Conservation (phyloP, 2,329 filamentous ascomycete genomes). For the Trichophyton rubrum region DNA sequence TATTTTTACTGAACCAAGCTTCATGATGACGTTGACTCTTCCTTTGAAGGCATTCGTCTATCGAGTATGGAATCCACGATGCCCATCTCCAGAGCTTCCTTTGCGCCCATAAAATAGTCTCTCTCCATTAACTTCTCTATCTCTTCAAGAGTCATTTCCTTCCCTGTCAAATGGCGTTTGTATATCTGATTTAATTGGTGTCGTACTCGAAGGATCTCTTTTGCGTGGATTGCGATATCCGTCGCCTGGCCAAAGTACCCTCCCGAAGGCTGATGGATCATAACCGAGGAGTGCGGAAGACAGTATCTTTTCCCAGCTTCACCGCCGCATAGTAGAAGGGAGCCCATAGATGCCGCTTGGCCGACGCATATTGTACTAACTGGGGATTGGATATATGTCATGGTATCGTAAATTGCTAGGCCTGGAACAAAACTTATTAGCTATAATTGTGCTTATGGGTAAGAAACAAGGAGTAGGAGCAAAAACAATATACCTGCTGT, state of each 20-base stretch:
- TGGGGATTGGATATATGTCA: slow-evolving; percentile 88
- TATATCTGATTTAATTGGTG: slow-evolving; percentile 86
- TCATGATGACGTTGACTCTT: slow-evolving; percentile 8
- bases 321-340: slow-evolving; percentile 74
- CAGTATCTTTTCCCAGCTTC: slow-evolving; percentile 74
- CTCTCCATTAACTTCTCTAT: slow-evolving; percentile 94
- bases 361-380: slow-evolving; percentile 93
- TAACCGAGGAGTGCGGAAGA: slow-evolving; percentile 84
- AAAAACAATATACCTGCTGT: slow-evolving; percentile 48
- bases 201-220: slow-evolving; percentile 81
- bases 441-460: neutral
- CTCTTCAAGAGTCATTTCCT: slow-evolving; percentile 60
- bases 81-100: slow-evolving; percentile 79
- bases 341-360: slow-evolving; percentile 90
- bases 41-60: slow-evolving; percentile 24
- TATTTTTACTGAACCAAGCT: neutral
- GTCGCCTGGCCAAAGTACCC: slow-evolving; percentile 54
- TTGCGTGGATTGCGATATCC: slow-evolving; percentile 94
- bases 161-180: slow-evolving; percentile 63
- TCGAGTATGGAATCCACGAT: slow-evolving; percentile 81
- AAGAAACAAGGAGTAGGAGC: neutral
- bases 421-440: slow-evolving; percentile 15
- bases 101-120: slow-evolving; percentile 82
- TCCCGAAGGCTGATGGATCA: slow-evolving; percentile 92
- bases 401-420: slow-evolving; percentile 92